These are phyloP conservation scores for Chenopodium quinoa DNA, from an alignment of 148 eudicot genomes.

Conservation along the genomic window DNA sequence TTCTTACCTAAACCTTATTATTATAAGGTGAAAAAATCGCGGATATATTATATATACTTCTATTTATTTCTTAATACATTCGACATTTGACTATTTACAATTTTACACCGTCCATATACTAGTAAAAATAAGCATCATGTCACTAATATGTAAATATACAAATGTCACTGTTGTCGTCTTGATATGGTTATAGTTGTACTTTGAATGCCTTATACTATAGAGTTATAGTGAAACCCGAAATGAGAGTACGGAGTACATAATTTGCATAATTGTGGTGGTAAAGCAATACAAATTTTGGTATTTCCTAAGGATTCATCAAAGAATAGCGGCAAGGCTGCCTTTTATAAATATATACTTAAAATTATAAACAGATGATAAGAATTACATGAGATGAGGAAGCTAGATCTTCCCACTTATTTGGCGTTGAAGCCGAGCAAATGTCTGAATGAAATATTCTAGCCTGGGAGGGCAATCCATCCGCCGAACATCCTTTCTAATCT, in stretches of 20 bases:
- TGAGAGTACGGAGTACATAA: neutral
- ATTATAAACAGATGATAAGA: neutral
- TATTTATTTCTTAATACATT: too few relatives aligned
- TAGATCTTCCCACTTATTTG: neutral
- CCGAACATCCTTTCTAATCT: neutral
- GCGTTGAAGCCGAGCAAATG: neutral
- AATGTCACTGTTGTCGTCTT: too few relatives aligned
- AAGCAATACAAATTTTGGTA: neutral
- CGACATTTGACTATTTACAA: too few relatives aligned
- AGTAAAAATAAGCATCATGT: too few relatives aligned
- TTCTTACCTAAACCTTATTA: too few relatives aligned
- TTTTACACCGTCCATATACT: too few relatives aligned
- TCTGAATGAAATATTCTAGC: neutral
- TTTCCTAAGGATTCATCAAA: neutral
- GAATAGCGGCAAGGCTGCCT: neutral
- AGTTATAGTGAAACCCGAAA: neutral
- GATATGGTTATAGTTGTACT: too few relatives aligned
- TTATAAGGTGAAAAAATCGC: too few relatives aligned
- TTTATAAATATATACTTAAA: neutral
- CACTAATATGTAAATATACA: too few relatives aligned
- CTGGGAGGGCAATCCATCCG: neutral
- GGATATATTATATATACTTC: too few relatives aligned
- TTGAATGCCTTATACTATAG: too few relatives aligned
- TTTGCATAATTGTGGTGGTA: neutral
- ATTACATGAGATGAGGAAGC: constrained; percentile 1